Base-by-base conservation (phyloP, 805 yeast species). In the Candida awuae region DNA sequence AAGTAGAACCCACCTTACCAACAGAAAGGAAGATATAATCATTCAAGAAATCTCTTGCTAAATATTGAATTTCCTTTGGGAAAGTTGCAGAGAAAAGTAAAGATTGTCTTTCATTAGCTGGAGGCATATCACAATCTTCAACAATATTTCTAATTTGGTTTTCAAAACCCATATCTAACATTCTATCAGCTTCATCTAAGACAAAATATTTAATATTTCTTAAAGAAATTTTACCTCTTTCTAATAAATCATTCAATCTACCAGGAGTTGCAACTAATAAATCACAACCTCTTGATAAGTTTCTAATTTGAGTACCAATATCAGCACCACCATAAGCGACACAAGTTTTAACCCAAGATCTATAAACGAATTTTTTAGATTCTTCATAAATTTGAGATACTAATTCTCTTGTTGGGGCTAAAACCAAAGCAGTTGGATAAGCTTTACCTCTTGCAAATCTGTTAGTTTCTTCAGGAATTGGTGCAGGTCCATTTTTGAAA, bases 131-230 rank as follows among this genome's bases (percentile, higher is more conserved):
- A 72, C 94, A 88, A 51, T 84, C 94, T 67, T 90, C 94, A 47
- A 92, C 98, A 59, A 92, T 90, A 64, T 87, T 84, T 77, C 98
- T 85, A 62, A 92, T 92, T 75, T 92, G 98, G 50, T 97, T 97
- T 73, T 92, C 98, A 71, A 92, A 92, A 76, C 98, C 98, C 97
- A 92, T 92, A 78, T 92, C 98, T 70, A 92, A 80, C 98, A 92
- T 92, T 73, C 98, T 85, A 70, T 92, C 98, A 59, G 98, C 98
- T 75, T 90, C 98, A 68, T 90, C 98, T 52, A 92, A 75, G 38
- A 92, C 97, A 63, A 92, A 76, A 67, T 85, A 92, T 65, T 84
- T 86, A 67, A 90, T 86, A 67, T 84, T 86, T 50, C 77, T 73
- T 59, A 92, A 73, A 32, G 97, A 87, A 53, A 92, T 84, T 56